Percentiles rank a stretch among this genome's conserved stretches.
Conservation (phyloP, 169 alveolate genomes). For the Eimeria necatrix region DNA sequence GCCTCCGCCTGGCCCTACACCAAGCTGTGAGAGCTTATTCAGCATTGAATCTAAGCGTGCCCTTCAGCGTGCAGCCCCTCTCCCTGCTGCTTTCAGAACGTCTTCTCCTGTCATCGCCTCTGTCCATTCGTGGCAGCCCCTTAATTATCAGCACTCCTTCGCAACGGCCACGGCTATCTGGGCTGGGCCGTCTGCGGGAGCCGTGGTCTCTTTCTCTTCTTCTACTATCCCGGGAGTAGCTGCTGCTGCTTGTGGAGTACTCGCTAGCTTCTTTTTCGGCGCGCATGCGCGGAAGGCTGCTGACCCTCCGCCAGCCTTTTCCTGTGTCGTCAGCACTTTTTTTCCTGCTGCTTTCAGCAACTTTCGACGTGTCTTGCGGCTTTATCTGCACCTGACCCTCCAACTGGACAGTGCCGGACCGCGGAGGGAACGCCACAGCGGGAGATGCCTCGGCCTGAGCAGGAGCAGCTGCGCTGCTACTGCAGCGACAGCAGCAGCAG, state of each 20-base stretch:
- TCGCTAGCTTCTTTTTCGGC: slow-evolving; percentile 35
- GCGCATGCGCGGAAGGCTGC: slow-evolving; percentile 55
- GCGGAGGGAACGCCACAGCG: neutral
- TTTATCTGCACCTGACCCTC: slow-evolving; percentile 42
- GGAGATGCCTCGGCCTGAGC: slow-evolving; percentile 33
- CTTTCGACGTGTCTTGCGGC: neutral
- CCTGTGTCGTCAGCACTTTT: neutral
- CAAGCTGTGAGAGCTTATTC: neutral
- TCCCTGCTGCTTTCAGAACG: slow-evolving; percentile 14
- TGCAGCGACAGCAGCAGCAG: slow-evolving; percentile 26
- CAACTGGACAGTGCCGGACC: slow-evolving; percentile 35
- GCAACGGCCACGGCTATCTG: slow-evolving; percentile 59
- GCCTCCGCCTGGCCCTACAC: neutral
- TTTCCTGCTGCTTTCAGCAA: slow-evolving; percentile 20
- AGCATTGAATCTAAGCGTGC: slow-evolving; percentile 46
- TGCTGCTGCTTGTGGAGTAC: neutral
- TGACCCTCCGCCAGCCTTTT: slow-evolving; percentile 51
- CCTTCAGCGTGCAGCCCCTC: slow-evolving; percentile 46
- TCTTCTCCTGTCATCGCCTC: neutral
- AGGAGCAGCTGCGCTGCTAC: neutral
- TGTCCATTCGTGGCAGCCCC: slow-evolving; percentile 42
- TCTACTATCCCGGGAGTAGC: neutral
- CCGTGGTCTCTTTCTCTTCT: neutral
- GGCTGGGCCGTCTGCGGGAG: slow-evolving; percentile 22
- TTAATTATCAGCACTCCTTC: slow-evolving; percentile 52